Evolutionary conservation across 805 yeast genomes (phyloP).

Genomic region (Starmerella riodocensis): DNA sequence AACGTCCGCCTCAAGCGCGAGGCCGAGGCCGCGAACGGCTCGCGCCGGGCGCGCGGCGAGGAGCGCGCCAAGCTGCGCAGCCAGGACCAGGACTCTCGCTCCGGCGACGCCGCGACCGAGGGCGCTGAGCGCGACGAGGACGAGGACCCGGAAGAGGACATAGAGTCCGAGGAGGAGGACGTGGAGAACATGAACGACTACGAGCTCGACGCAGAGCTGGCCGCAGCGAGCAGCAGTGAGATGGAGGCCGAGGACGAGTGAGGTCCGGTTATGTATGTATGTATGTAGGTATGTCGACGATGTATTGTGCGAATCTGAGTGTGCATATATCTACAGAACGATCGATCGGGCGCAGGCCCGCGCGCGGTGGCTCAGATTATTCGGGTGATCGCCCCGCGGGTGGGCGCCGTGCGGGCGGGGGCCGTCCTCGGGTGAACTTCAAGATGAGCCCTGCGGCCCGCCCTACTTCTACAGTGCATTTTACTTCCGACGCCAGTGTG

Average conservation of each 20-base stretch:
- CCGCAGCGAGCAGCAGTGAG: conserved; percentile 3
- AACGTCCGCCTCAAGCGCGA: conserved; percentile 63
- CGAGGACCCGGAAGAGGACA: background rate
- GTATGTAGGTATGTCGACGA: too few species aligned
- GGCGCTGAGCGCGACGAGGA: conserved; percentile 19
- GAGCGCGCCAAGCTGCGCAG: conserved; percentile 23
- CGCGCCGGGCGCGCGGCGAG: conserved; percentile 47
- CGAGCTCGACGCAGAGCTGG: conserved; percentile 25
- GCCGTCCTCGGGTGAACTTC: too few species aligned
- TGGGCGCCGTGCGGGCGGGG: too few species aligned
- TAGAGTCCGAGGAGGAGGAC: conserved; percentile 23
- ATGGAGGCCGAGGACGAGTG: background rate
- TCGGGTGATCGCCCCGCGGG: too few species aligned
- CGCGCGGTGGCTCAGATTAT: too few species aligned
- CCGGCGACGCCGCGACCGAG: conserved; percentile 20
- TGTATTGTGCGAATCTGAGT: too few species aligned
- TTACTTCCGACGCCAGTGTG: too few species aligned
- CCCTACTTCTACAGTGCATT: too few species aligned
- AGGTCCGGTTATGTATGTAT: background rate
- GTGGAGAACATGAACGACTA: conserved; percentile 32
- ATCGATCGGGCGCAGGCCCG: too few species aligned
- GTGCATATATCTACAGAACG: too few species aligned
- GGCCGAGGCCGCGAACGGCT: conserved; percentile 58
- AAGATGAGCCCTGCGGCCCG: too few species aligned
- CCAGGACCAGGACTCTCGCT: conserved; percentile 8